Evolutionary conservation across 2,329 filamentous ascomycete species (phyloP).

Genomic region (Dactylonectria macrodidyma): DNA sequence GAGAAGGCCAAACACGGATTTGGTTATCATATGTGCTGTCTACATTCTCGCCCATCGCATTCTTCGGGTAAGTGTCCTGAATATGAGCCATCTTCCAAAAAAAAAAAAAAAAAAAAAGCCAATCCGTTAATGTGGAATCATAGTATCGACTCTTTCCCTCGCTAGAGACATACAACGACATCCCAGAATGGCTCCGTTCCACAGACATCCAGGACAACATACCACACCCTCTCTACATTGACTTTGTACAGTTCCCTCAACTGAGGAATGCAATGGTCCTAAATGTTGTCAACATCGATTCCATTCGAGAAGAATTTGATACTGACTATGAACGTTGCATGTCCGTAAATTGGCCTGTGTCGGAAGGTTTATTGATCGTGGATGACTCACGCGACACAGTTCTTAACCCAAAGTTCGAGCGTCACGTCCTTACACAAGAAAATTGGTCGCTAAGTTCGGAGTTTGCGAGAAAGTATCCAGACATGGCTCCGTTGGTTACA

Average conservation of each 20-base stretch:
- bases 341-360: background rate
- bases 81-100: background rate
- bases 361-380: background rate
- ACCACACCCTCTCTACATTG: background rate
- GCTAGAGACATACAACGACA: background rate
- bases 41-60: background rate
- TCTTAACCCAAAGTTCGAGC: background rate
- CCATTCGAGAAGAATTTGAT: conserved; percentile 1
- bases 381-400: background rate
- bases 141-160: background rate
- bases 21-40: no score
- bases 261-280: background rate
- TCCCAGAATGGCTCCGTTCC: background rate
- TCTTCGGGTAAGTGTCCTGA: background rate
- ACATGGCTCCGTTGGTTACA: no score
- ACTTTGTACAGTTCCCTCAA: background rate
- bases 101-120: background rate
- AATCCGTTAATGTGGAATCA: background rate
- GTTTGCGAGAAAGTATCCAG: no score
- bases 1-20: no score
- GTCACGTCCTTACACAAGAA: background rate
- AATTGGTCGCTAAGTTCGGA: no score
- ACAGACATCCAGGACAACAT: background rate
- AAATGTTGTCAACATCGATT: background rate
- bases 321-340: background rate